Evolutionary conservation across 2,329 filamentous ascomycete species (phyloP), one percentile per base, ranked within the genome.

Genomic region (Aspergillus sp.): DNA sequence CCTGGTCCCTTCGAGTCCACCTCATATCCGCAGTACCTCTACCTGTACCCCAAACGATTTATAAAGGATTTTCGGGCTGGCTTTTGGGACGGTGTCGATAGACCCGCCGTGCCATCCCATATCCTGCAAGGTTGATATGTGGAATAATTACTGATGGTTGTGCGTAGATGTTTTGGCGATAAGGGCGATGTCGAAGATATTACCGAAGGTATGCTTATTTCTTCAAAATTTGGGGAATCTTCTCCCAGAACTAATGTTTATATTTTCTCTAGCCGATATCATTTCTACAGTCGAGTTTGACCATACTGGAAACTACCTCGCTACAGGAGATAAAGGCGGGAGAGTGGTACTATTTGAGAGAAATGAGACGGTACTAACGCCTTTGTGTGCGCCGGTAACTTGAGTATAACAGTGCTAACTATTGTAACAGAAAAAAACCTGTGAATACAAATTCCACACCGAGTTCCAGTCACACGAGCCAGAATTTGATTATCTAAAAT

Each of bases 361-460:
- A 68, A 99, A 99, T 72, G 95, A 98, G 79, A 97, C 93, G 73
- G 93, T 96, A 81, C 42, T 30, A 37, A 60, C 52, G 27, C 42
- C 41, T 37, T 30, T 15, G 4, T 59, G 57, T 44, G 44, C 46
- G 22, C 44, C 49, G 37, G 49, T 47, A 59, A 49, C 33, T 57
- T 12, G 24, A 19, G n/a, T 40, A 33, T 19, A 49, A 46, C 30
- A 24, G 47, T 54, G 57, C 77, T 80, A 68, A 81, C 53, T 68
- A 49, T 53, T 34, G 33, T 46, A 45, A 39, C 44, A 97, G 93
- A 98, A 99, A 87, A 99, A 98, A 86, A 98, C 95, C 51, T 99
- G 95, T 86, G 95, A 99, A 79, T 99, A 99, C 84, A 99, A 98
- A 78, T 99, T 99, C 77, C 95, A 99, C 78, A 99, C 95, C 76